phyloP scores from a whole-genome alignment of 768 basidiomycete species.

The Tricholoma saponaceum region DNA sequence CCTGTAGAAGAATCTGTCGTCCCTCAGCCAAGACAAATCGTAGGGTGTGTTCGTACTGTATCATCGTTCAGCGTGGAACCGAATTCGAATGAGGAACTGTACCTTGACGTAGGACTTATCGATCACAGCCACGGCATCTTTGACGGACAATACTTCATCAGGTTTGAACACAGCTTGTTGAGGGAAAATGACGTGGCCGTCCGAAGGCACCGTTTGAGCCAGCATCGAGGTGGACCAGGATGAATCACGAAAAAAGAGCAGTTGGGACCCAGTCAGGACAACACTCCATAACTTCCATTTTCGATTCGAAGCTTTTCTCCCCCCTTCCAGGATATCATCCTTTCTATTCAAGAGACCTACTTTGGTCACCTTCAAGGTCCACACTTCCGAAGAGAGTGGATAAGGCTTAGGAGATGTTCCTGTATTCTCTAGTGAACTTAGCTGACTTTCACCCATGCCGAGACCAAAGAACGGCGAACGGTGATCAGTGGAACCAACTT shows the following conservation, averaged over 20 bases:
- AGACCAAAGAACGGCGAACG: constrained; percentile 34
- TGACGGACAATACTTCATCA: constrained; percentile 81
- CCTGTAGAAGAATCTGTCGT: constrained; percentile 79
- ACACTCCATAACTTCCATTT: constrained; percentile 91
- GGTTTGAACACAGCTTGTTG: constrained; percentile 56
- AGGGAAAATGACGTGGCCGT: constrained; percentile 32
- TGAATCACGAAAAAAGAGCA: constrained; percentile 83
- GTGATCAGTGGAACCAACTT: constrained; percentile 43
- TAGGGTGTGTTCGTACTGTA: constrained; percentile 67
- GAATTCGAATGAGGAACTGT: constrained; percentile 11
- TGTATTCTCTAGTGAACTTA: constrained; percentile 20
- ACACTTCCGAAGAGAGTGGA: constrained; percentile 26
- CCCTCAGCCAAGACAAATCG: constrained; percentile 74
- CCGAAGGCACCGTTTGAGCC: constrained; percentile 33
- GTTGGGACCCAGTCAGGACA: constrained; percentile 83
- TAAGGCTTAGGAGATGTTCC: constrained; percentile 21
- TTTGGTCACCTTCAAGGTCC: constrained; percentile 70
- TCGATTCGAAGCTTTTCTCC: constrained; percentile 67
- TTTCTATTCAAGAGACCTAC: constrained; percentile 79
- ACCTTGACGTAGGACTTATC: constrained; percentile 81
- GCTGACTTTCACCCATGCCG: constrained; percentile 30
- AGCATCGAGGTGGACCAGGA: constrained; percentile 47
- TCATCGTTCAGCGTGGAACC: background rate
- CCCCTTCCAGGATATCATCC: constrained; percentile 72
- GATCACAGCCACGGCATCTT: constrained; percentile 73